Evolutionary conservation across 352 stramenopile species (phyloP), one percentile per base, ranked within the genome.

Genomic region (Globisporangium lucens): DNA sequence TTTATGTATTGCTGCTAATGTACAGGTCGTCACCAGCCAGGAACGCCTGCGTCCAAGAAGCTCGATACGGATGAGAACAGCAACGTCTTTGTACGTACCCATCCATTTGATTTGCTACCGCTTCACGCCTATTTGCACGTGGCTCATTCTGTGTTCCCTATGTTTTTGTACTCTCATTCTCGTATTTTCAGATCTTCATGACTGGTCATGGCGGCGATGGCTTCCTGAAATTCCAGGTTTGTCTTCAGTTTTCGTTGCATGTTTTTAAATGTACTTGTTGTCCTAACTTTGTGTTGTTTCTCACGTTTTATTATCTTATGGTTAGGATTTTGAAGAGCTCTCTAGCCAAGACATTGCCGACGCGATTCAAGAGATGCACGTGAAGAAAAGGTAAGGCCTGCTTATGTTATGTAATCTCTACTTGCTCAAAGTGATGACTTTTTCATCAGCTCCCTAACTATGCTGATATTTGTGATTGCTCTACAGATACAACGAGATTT

Each of bases 161-260:
- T 43, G 7, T 13, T 33, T n/a, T 49, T 67, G 17, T 70, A 15
- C 3, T 55, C 20, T 57, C 22, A 52, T 33, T 0, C 47, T 20
- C 9, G 12, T 41, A 20, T 22, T 27, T 61, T n/a, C 57, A 96
- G 87, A 76, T 95, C 49, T 96, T 93, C 65, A 91, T 95, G 85
- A 93, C 87, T n/a, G 97, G 97, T 1, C 97, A 99, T 71, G 97
- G 97, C 10, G 97, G 97, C 29, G 93, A 99, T 70, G 92, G 94
- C 13, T 99, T 99, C 67, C 87, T 99, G 63, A 99, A 99, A 75
- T 99, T 99, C 73, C 97, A 99, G 83, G 82, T 88, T 27, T 62
- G 70, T 46, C 27, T 27, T 13, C 53, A 89, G 99, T 76, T 91
- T 89, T 58, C 94, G 6, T 27, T 5, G 38, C 38, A 17, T 51